These are phyloP conservation scores for Pythium volutum DNA, from an alignment of 352 stramenopile genomes.

Conservation along the genomic window DNA sequence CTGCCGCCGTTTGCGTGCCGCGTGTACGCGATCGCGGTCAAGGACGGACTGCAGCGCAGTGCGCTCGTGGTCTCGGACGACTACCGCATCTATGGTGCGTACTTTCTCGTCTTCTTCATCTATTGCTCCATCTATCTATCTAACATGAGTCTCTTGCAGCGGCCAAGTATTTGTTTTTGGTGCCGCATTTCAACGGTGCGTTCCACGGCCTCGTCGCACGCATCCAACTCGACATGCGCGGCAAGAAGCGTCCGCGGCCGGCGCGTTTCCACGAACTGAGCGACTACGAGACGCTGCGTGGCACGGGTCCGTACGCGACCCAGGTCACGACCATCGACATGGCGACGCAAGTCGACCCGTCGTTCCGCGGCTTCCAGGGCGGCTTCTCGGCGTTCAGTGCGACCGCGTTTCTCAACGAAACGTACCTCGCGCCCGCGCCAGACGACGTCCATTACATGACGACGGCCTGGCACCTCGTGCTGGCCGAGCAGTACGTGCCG, in stretches of 20 bases:
- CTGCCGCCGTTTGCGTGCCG: conserved; percentile 56
- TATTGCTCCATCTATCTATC: too few relatives aligned
- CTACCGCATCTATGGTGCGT: conserved; percentile 63
- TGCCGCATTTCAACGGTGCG: conserved; percentile 64
- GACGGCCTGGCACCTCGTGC: conserved; percentile 41
- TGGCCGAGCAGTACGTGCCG: conserved; percentile 46
- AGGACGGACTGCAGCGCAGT: conserved; percentile 58
- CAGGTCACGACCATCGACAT: conserved; percentile 66
- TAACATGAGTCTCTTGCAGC: conserved; percentile 30
- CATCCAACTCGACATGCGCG: conserved; percentile 68
- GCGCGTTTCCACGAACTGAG: conserved; percentile 79
- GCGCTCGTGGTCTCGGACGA: conserved; percentile 41
- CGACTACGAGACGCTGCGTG: conserved; percentile 61
- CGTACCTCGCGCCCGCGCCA: conserved; percentile 39
- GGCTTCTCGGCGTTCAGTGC: conserved; percentile 59
- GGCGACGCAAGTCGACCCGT: conserved; percentile 37
- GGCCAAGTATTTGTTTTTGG: conserved; percentile 66
- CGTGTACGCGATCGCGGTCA: conserved; percentile 60
- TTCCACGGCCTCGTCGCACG: conserved; percentile 65
- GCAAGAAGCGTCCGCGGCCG: conserved; percentile 69
- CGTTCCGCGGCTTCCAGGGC: conserved; percentile 54
- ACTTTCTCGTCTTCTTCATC: not conserved
- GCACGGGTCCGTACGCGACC: conserved; percentile 58
- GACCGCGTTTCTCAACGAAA: conserved; percentile 62
- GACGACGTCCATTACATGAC: conserved; percentile 50